A percentile compares a stretch with the other conserved stretches of the same genome.
phyloP scores from a whole-genome alignment of 2,329 filamentous ascomycete genomes.

The Colletotrichum sp. region DNA sequence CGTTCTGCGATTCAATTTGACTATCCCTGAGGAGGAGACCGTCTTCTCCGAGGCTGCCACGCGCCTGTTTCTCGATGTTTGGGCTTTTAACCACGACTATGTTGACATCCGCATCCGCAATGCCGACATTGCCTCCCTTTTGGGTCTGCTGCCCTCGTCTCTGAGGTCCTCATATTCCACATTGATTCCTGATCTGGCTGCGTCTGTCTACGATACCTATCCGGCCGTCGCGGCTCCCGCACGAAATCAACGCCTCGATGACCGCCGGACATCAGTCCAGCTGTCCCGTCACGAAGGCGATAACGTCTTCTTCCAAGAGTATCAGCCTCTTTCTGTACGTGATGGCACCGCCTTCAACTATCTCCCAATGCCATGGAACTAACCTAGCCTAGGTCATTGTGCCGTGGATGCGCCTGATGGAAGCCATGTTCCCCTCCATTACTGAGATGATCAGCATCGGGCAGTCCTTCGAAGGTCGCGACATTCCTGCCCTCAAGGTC shows the following conservation, averaged over 20 bases:
- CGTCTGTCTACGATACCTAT: constrained; percentile 79
- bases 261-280: constrained; percentile 33
- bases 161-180: constrained; percentile 75
- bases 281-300: constrained; percentile 47
- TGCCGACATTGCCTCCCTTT: constrained; percentile 77
- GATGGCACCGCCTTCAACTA: not conserved
- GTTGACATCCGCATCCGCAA: constrained; percentile 84
- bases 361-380: constrained; percentile 26
- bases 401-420: constrained; percentile 91
- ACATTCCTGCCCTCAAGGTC: constrained; percentile 82
- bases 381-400: constrained; percentile 55
- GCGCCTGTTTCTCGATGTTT: constrained; percentile 85
- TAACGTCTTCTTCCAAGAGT: constrained; percentile 90
- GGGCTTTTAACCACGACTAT: constrained; percentile 82
- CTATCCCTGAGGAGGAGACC: constrained; percentile 68
- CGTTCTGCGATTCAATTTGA: constrained; percentile 88
- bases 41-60: constrained; percentile 76
- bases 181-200: constrained; percentile 80
- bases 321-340: constrained; percentile 77
- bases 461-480: constrained; percentile 85
- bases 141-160: constrained; percentile 77
- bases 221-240: constrained; percentile 48
- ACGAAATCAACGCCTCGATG: constrained; percentile 20
- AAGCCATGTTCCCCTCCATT: constrained; percentile 87
- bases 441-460: constrained; percentile 79